phyloP scores from a whole-genome alignment of 2,329 filamentous ascomycete species.

The Nemania abortiva region DNA sequence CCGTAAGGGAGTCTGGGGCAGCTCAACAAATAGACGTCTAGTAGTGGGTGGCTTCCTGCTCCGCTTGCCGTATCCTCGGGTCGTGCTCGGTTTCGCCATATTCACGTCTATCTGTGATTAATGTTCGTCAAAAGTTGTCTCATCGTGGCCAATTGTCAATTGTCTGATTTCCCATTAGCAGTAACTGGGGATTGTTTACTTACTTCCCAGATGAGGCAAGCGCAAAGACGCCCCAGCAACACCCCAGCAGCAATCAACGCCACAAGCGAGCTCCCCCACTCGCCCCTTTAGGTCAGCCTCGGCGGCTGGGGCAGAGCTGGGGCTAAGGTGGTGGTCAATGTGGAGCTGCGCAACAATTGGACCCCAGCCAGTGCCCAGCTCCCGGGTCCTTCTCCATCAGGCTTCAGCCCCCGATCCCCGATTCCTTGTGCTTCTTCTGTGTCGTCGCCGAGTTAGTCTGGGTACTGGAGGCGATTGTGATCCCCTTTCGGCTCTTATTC shows the following conservation, averaged over 20 bases:
- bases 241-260: slow-evolving; percentile 1
- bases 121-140: slow-evolving; percentile 7
- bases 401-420: slow-evolving; percentile 28
- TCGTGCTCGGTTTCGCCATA: slow-evolving; percentile 60
- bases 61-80: slow-evolving; percentile 65
- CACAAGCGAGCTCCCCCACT: slow-evolving; percentile 15
- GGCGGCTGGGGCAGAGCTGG: neutral
- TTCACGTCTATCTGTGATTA: slow-evolving; percentile 37
- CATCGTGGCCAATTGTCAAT: neutral
- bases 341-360: slow-evolving; percentile 33
- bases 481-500: slow-evolving; percentile 26
- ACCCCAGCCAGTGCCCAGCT: no score
- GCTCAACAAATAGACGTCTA: slow-evolving; percentile 63
- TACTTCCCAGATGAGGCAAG: neutral
- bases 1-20: slow-evolving; percentile 64
- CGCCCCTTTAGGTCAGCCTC: slow-evolving; percentile 13
- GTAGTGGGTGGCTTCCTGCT: slow-evolving; percentile 60
- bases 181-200: neutral
- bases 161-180: neutral
- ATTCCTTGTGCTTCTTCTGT: slow-evolving; percentile 29
- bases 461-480: slow-evolving; percentile 27
- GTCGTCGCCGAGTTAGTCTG: slow-evolving; percentile 27
- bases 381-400: slow-evolving; percentile 26
- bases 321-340: neutral
- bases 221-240: slow-evolving; percentile 6